These are phyloP conservation scores for Physcia stellaris DNA, from an alignment of 495 filamentous ascomycete genomes.

Conservation along the genomic window DNA sequence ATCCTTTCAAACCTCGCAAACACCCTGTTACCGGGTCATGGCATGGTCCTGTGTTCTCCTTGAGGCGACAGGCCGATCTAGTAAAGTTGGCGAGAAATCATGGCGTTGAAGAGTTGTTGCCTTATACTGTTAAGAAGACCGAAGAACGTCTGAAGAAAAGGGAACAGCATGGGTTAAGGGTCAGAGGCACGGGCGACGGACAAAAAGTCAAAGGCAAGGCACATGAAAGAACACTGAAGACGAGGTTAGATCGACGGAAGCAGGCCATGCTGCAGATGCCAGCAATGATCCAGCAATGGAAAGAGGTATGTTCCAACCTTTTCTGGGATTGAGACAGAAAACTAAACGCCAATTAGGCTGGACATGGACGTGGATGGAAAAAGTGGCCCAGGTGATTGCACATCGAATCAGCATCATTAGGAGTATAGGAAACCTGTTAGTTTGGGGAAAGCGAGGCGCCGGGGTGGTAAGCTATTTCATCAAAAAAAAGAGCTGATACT, in stretches of 20 bases:
- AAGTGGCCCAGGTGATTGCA: slow-evolving; percentile 71
- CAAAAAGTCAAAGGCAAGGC: slow-evolving; percentile 87
- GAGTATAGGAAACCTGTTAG: too few relatives aligned
- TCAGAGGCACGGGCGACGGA: slow-evolving; percentile 87
- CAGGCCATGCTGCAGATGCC: slow-evolving; percentile 93
- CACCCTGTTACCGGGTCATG: slow-evolving; percentile 61
- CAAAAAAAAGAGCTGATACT: too few relatives aligned
- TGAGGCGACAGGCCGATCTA: slow-evolving; percentile 81
- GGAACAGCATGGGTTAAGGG: slow-evolving; percentile 57
- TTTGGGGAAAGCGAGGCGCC: too few relatives aligned
- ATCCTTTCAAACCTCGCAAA: slow-evolving; percentile 64
- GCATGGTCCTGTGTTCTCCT: slow-evolving; percentile 66
- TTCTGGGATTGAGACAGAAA: neutral
- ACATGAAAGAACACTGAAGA: slow-evolving; percentile 78
- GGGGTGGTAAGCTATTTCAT: too few relatives aligned
- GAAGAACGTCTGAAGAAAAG: slow-evolving; percentile 50
- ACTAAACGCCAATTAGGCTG: slow-evolving; percentile 53
- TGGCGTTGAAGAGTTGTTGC: slow-evolving; percentile 73
- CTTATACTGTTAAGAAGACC: slow-evolving; percentile 61
- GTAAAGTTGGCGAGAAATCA: slow-evolving; percentile 72
- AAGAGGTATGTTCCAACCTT: slow-evolving; percentile 69
- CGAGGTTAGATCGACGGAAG: slow-evolving; percentile 71
- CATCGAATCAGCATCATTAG: too few relatives aligned
- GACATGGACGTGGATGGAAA: slow-evolving; percentile 80
- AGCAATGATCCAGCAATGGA: slow-evolving; percentile 78